Conservation (phyloP, 441 rosid genomes). For the Kokia cookei region DNA sequence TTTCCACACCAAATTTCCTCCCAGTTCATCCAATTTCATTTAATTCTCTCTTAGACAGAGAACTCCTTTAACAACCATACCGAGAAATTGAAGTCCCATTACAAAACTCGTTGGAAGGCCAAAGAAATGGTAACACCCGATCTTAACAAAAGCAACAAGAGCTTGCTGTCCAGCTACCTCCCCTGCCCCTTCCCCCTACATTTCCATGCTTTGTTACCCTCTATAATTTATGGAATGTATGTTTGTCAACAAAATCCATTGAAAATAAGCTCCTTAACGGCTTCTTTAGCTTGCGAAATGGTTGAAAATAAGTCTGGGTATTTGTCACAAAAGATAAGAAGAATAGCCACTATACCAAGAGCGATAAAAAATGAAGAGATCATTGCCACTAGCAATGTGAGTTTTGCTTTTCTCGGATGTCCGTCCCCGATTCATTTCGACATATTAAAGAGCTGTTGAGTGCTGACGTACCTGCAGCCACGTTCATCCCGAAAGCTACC, state of each 20-base stretch:
- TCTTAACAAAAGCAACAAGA: neutral
- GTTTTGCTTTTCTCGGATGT: conserved; percentile 50
- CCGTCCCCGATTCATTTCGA: conserved; percentile 62
- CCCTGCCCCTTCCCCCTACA: too few species aligned
- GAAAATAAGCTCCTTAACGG: neutral
- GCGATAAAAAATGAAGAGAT: conserved; percentile 31
- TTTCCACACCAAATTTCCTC: too few species aligned
- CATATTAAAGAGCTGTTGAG: neutral
- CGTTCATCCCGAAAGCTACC: conserved; percentile 58
- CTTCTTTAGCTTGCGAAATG: conserved; percentile 1
- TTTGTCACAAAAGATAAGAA: conserved; percentile 24
- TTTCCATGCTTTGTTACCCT: neutral
- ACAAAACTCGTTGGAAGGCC: neutral
- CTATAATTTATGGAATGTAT: too few species aligned
- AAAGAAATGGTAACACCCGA: neutral
- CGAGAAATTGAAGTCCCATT: neutral
- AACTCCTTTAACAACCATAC: neutral
- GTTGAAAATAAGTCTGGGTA: conserved; percentile 46
- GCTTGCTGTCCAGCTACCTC: too few species aligned
- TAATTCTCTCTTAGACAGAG: too few species aligned
- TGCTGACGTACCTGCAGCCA: conserved; percentile 53
- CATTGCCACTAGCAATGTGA: conserved; percentile 31
- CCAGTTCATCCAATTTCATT: neutral
- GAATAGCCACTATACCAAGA: conserved; percentile 22
- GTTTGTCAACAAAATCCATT: neutral